Evolutionary conservation across 345 rosid genomes (phyloP), one percentile per base, ranked within the genome.

Genomic region (Diplotaxis tenuifolia): DNA sequence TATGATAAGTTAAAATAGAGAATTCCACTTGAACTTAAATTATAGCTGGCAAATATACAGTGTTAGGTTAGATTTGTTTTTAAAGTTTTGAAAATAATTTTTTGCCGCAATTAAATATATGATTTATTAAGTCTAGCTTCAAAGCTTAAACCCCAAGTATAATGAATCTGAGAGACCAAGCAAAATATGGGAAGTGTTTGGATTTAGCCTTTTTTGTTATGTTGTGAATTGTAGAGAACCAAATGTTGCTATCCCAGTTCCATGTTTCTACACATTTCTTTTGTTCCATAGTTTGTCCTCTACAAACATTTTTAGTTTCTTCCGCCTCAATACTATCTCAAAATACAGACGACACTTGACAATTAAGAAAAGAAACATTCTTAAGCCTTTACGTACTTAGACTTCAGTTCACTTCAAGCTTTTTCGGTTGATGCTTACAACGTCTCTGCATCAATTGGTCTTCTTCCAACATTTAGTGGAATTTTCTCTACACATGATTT

Each of bases 261-360:
- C 97, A 91, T 58, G 67, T 91, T 97, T 60, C 90, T 83, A 73
- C 98, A 94, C 97, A 94, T 91, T 71, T 94, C 97, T 47, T 89
- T 90, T 9, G 91, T 80, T 19, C 95, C 95, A 25, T 55, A 87
- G 14, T 86, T 89, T 18, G 97, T 89, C 86, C 97, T 91, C 87
- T 79, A 69, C 65, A 2, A 9, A 23, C 12, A 50, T 40, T 36
- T 68, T 49, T 22, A 18, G 75, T 65, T 68, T 52, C 15, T 56
- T 12, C 40, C 4, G 3, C 54, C 31, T 64, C 32, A 42, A 28
- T 7, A 61, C 49, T 50, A 21, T 61, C 5, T 34, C 72, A 19
- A 49, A 14, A 8, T 4, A 40, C 10, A 25, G 11, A 23, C 9
- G 19, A 40, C 18, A 55, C 70, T 25, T 21, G 59, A 38, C 38